Base-by-base conservation (phyloP, 2,329 filamentous ascomycete genomes). In the Fusarium sp. region DNA sequence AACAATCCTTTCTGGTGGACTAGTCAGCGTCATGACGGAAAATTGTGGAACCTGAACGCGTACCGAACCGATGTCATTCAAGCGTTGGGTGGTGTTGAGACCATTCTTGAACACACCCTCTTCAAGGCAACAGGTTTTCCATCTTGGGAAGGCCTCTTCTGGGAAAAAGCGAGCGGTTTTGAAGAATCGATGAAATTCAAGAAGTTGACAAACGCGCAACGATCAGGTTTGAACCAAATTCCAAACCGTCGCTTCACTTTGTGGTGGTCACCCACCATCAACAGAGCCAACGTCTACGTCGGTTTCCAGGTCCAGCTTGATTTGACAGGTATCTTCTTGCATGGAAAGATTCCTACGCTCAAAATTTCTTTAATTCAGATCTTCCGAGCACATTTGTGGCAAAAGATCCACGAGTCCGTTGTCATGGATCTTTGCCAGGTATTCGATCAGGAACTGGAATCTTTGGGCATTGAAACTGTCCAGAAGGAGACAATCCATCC, bases 1-100 rank as follows among this genome's bases (percentile, higher is more conserved):
- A 97, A 92, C 82, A 98, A 98, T 78, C 96, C 96, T 0, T 98
- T 98, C 86, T 98, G 94, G 94, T 99, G 96, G 96, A 99, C 96
- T 6, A 97, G 93, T 76, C 95, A 98, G 80, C 87, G 96, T 41
- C 97, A 99, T 76, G 96, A 99, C 76, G 96, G 96, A 78, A 98
- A 98, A 78, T 82, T 99, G 7, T 99, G 96, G 96, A 98, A 98
- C 70, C 81, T 99, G 57, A 98, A 98, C 72, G 93, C 94, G 2
- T 98, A 98, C 82, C 87, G 96, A 68, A 98, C 96, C 9, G 96
- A 99, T 83, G 94, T 98, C 12, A 99, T 99, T 62, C 96, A 98
- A 79, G 94, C 95, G 0, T 83, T 98, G 49, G 95, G 95, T 78
- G 94, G 94, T 90, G 96, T 99, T 10, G 96, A 99, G 80, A 98